Evolutionary conservation across 2,329 filamentous ascomycete genomes (phyloP), one percentile per base, ranked within the genome.

Genomic region (Cytospora piceae): DNA sequence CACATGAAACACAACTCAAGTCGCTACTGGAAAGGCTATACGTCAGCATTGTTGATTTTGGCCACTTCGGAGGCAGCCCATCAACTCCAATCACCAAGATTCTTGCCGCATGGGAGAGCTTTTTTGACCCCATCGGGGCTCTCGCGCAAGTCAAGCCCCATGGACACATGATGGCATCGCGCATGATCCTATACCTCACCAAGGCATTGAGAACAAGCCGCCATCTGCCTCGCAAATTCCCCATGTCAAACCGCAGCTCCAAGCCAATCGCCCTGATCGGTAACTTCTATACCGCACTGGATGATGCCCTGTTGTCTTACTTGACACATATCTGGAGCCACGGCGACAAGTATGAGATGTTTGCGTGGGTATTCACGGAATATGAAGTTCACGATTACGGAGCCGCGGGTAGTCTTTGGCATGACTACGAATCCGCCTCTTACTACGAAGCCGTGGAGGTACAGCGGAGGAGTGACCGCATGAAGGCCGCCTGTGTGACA

Each of bases 31-130:
- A 42, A 24, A 54, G 34, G 39, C 29, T 66, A 3, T 60, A 64
- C 51, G 12, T 22, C 8, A 22, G 53, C 24, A 66, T 66, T 15
- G 32, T 34, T 27, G 24, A 57, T 3, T 60, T 66, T 12, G 29
- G 31, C 11, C 32, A 4, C 20, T 57, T 59, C n/a, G 8, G 27
- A 85, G 3, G 85, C 83, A 58, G 84, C 4, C n/a, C 54, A 12
- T 14, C 49, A 7, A 57, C 59, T 14, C 24, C 63, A 20, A 55
- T 56, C 51, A 29, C 55, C 7, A 29, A 22, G 46, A 65, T 65
- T 4, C 4, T 66, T 14, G 64, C 56, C 32, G 37, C 64, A n/a
- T 66, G 64, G 64, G 27, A 51, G 29, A 66, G 64, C 49, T 66
- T 64, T 39, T 20, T 66, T 3, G 55, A 46, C 9, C 61, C 61